phyloP scores from a whole-genome alignment of 2,329 filamentous ascomycete species.

The Sclerotinia trifoliorum region DNA sequence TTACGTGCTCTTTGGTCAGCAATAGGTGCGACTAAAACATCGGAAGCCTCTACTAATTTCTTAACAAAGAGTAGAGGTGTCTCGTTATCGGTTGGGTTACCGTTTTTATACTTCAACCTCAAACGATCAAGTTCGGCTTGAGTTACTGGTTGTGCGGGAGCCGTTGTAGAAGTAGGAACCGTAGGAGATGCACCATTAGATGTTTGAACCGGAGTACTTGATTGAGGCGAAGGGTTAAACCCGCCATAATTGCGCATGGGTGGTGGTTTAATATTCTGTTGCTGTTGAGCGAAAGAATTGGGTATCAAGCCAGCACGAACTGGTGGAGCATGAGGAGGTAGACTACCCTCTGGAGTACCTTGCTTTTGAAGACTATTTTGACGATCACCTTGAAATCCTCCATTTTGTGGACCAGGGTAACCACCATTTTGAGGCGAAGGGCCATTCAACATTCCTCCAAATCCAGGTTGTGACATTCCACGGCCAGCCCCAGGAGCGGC shows the following conservation, averaged over 20 bases:
- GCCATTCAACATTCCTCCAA: constrained; percentile 27
- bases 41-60: constrained; percentile 80
- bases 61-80: constrained; percentile 74
- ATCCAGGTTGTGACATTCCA: constrained; percentile 28
- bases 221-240: constrained; percentile 23
- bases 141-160: constrained; percentile 56
- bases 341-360: constrained; percentile 39
- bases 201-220: not conserved
- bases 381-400: constrained; percentile 22
- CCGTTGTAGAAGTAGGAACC: constrained; percentile 17
- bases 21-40: constrained; percentile 63
- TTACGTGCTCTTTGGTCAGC: constrained; percentile 69
- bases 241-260: constrained; percentile 46
- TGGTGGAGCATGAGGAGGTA: constrained; percentile 61
- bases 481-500: constrained; percentile 30
- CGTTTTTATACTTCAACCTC: constrained; percentile 63
- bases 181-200: constrained; percentile 12
- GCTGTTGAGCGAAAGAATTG: constrained; percentile 53
- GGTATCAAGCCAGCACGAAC: constrained; percentile 62
- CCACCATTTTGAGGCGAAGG: constrained; percentile 26
- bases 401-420: constrained; percentile 25
- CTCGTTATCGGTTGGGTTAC: constrained; percentile 69
- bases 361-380: constrained; percentile 32
- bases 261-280: constrained; percentile 54
- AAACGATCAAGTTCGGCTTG: constrained; percentile 74